Conservation (phyloP, 2,329 filamentous ascomycete genomes). For the Xylariaceae sp. region DNA sequence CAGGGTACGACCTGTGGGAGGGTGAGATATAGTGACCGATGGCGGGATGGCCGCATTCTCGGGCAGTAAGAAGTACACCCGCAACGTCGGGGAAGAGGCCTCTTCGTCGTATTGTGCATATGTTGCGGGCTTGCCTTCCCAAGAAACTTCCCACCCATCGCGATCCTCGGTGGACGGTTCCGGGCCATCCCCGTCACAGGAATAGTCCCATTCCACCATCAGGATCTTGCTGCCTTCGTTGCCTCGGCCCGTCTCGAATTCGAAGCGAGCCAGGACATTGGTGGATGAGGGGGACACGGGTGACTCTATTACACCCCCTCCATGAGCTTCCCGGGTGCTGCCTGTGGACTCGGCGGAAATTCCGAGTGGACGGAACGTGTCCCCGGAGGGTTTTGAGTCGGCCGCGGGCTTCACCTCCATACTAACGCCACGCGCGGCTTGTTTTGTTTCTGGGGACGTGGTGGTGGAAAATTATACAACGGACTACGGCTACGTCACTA, state of each 20-base stretch:
- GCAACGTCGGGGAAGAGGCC: constrained; percentile 38
- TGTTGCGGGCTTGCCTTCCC: constrained; percentile 73
- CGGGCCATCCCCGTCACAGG: constrained; percentile 46
- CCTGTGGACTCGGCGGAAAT: constrained; percentile 8
- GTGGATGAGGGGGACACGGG: constrained; percentile 41
- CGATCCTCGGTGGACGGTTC: constrained; percentile 21
- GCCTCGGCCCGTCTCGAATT: constrained; percentile 71
- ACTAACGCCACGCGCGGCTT: too few relatives aligned
- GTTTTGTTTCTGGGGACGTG: too few relatives aligned
- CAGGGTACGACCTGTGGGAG: constrained; percentile 35
- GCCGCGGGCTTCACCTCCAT: constrained; percentile 14
- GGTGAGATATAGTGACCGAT: constrained; percentile 58
- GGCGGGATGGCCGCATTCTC: constrained; percentile 67
- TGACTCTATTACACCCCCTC: constrained; percentile 33
- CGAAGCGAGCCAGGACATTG: constrained; percentile 71
- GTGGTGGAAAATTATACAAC: too few relatives aligned
- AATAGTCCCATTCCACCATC: constrained; percentile 74
- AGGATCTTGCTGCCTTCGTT: constrained; percentile 86
- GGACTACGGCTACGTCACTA: constrained; percentile 12
- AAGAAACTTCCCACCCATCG: constrained; percentile 66
- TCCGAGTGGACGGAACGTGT: constrained; percentile 15
- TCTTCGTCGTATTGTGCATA: constrained; percentile 58
- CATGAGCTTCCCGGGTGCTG: constrained; percentile 8
- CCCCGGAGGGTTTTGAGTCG: constrained; percentile 14
- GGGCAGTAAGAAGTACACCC: constrained; percentile 76